Evolutionary conservation across 768 basidiomycete genomes (phyloP).

Genomic region (Naganishia vaughanmartiniae): DNA sequence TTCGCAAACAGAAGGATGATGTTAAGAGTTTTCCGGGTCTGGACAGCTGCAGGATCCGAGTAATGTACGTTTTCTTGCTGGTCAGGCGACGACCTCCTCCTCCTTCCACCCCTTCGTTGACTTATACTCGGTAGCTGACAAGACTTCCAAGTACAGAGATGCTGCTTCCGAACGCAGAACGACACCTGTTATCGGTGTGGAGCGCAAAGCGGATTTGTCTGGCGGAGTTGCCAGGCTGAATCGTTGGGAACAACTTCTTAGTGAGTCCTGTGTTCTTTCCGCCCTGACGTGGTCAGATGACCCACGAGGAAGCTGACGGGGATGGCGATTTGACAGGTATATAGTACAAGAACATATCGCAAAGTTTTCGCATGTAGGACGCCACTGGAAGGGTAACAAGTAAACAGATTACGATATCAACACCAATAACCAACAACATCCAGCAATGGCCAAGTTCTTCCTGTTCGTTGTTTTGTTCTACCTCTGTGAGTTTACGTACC

Average conservation of each 20-base stretch:
- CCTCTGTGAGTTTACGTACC: background rate
- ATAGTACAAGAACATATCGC: background rate
- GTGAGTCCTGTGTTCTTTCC: background rate
- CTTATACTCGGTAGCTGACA: background rate
- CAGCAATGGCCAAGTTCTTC: background rate
- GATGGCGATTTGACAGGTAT: background rate
- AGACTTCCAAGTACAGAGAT: conserved; percentile 1
- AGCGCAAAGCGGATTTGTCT: background rate
- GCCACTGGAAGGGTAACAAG: background rate
- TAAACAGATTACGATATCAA: background rate
- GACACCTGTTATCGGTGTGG: background rate
- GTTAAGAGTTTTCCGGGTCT: too few relatives aligned
- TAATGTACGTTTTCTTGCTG: too few relatives aligned
- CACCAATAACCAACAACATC: background rate
- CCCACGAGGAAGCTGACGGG: background rate
- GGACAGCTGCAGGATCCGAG: too few relatives aligned
- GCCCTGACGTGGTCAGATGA: background rate
- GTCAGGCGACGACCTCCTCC: background rate
- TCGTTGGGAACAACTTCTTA: background rate
- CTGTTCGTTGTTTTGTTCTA: background rate
- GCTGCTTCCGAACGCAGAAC: background rate
- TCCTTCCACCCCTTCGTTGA: background rate
- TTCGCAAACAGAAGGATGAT: background rate
- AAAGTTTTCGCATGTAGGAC: background rate
- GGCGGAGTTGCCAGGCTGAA: background rate